These are phyloP conservation scores for Allomyces macrogynus DNA, from an alignment of 192 early-diverging fungal genomes.

Conservation along the genomic window DNA sequence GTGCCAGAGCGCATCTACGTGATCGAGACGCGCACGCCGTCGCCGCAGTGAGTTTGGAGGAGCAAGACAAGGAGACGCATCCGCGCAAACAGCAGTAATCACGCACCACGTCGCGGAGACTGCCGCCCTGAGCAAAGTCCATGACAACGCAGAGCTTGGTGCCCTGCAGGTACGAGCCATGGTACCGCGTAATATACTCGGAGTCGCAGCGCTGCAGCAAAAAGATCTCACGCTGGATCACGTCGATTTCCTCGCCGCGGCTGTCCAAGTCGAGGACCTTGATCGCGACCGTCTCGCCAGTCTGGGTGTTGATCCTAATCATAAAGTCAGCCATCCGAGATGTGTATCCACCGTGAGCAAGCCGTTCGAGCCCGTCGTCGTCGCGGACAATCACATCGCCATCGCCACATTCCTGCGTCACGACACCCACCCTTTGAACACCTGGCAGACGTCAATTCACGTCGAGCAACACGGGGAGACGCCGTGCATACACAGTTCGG, in stretches of 20 bases:
- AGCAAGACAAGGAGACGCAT: too few species aligned
- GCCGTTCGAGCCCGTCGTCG: too few species aligned
- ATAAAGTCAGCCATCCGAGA: too few species aligned
- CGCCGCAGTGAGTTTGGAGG: too few species aligned
- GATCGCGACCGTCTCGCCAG: slow-evolving; percentile 70
- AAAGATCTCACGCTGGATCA: slow-evolving; percentile 88
- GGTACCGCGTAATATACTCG: slow-evolving; percentile 79
- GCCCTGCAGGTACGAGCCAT: slow-evolving; percentile 69
- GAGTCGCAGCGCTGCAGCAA: slow-evolving; percentile 62
- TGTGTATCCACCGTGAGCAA: too few species aligned
- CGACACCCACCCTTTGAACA: too few species aligned
- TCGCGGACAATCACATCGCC: too few species aligned
- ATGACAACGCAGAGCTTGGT: slow-evolving; percentile 96
- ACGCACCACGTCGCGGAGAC: slow-evolving; percentile 52
- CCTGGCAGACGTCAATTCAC: too few species aligned
- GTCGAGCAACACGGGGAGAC: too few species aligned
- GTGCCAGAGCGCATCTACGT: slow-evolving; percentile 49
- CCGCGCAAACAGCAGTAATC: neutral
- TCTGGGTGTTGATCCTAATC: slow-evolving; percentile 46
- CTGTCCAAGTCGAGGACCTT: slow-evolving; percentile 96
- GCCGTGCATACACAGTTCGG: too few species aligned
- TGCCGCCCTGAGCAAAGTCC: slow-evolving; percentile 93
- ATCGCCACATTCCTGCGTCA: too few species aligned
- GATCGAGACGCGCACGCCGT: too few species aligned
- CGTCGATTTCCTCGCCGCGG: slow-evolving; percentile 84